Percentiles rank a stretch among this genome's conserved stretches.
These are phyloP conservation scores for Litsea cubeba DNA, from an alignment of 164 flowering plant species.

Conservation along the genomic window DNA sequence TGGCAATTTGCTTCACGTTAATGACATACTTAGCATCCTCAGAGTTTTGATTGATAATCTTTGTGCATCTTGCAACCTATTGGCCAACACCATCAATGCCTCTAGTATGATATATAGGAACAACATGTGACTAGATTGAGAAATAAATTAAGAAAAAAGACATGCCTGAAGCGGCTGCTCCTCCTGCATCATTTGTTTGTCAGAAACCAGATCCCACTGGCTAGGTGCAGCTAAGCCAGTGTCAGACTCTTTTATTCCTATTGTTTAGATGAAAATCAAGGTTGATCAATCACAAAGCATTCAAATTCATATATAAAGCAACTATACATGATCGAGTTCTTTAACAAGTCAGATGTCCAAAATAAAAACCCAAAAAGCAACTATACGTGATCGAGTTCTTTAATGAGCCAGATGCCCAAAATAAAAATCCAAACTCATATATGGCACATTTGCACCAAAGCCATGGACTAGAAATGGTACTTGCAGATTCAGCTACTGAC, in stretches of 20 bases:
- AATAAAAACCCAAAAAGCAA: neutral
- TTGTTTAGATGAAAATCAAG: slow-evolving; percentile 5
- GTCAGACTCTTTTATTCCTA: slow-evolving; percentile 98
- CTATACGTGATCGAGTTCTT: neutral
- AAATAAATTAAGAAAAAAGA: neutral
- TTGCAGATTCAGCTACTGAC: neutral
- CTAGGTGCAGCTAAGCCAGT: slow-evolving; percentile 98
- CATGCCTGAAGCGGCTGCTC: slow-evolving; percentile 95
- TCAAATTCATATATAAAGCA: neutral
- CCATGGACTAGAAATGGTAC: too few species aligned
- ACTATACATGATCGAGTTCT: neutral
- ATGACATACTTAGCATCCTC: slow-evolving; percentile 98
- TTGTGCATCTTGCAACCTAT: slow-evolving; percentile 97
- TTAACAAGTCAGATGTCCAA: neutral
- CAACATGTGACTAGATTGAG: too few species aligned
- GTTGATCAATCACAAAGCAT: neutral
- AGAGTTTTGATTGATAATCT: slow-evolving; percentile 87
- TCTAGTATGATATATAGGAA: neutral
- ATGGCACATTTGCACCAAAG: too few species aligned
- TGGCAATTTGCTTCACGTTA: slow-evolving; percentile 98
- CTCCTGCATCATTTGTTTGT: slow-evolving; percentile 99
- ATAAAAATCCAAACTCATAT: too few species aligned
- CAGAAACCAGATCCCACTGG: slow-evolving; percentile 99
- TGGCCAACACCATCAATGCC: neutral
- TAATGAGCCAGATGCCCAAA: too few species aligned